Conservation (phyloP, 495 filamentous ascomycete genomes). For the Aspergillus cristatus region DNA sequence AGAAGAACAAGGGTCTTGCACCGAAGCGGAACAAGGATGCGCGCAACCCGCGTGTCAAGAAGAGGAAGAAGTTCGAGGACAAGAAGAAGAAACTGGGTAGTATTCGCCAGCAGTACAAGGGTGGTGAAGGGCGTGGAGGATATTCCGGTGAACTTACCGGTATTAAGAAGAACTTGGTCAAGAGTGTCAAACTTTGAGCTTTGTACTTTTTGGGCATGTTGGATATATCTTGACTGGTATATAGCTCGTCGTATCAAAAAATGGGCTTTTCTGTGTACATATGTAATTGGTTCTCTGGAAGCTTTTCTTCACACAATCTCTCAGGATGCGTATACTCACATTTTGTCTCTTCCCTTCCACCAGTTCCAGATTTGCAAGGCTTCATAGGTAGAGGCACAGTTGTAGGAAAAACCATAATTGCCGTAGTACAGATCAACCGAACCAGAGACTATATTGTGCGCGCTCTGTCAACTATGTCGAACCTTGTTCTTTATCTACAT, state of each 20-base stretch:
- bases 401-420: too few relatives aligned
- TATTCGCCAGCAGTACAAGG: slow-evolving; percentile 74
- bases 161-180: slow-evolving; percentile 88
- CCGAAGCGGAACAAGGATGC: slow-evolving; percentile 85
- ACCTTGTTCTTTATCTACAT: too few relatives aligned
- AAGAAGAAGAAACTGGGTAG: slow-evolving; percentile 92
- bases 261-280: slow-evolving; percentile 17
- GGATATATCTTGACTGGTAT: slow-evolving; percentile 25
- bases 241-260: slow-evolving; percentile 16
- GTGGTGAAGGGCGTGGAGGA: slow-evolving; percentile 76
- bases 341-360: too few relatives aligned
- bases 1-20: slow-evolving; percentile 94
- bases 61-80: slow-evolving; percentile 84
- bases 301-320: too few relatives aligned
- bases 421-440: too few relatives aligned
- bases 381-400: too few relatives aligned
- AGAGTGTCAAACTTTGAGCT: slow-evolving; percentile 74
- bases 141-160: slow-evolving; percentile 91
- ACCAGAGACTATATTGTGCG: too few relatives aligned
- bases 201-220: slow-evolving; percentile 2
- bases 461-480: too few relatives aligned
- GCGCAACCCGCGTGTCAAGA: slow-evolving; percentile 94
- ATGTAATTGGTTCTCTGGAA: slow-evolving; percentile 14
- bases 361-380: too few relatives aligned
- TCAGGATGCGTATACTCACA: too few relatives aligned